Conservation (phyloP, 306 rosid genomes). For the Nissolia schottii region DNA sequence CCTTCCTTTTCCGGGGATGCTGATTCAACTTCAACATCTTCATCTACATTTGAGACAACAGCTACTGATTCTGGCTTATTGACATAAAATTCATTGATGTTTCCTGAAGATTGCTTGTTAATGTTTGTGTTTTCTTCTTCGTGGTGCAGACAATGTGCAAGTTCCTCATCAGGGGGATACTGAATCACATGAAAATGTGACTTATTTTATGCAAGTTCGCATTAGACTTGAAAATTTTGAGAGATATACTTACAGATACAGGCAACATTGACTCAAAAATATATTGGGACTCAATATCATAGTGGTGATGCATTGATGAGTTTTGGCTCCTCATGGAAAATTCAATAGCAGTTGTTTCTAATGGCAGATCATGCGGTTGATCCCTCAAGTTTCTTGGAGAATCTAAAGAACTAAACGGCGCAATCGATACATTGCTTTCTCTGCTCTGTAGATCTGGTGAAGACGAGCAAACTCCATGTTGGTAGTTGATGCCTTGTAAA, state of each 20-base stretch:
- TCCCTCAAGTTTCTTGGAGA: constrained; percentile 23
- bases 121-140: constrained; percentile 28
- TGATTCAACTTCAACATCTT: constrained; percentile 39
- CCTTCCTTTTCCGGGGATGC: constrained; percentile 30
- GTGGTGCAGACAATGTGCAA: constrained; percentile 17
- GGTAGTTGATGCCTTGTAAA: constrained; percentile 32
- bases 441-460: constrained; percentile 34
- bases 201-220: constrained; percentile 23
- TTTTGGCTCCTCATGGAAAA: constrained; percentile 38
- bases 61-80: constrained; percentile 26
- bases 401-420: constrained; percentile 27
- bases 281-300: constrained; percentile 28
- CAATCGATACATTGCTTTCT: constrained; percentile 16
- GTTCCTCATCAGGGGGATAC: constrained; percentile 38
- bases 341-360: constrained; percentile 31
- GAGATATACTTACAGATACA: constrained; percentile 52
- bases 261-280: constrained; percentile 18
- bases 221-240: background rate
- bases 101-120: constrained; percentile 21
- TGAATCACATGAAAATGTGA: constrained; percentile 32
- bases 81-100: constrained; percentile 18
- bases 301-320: constrained; percentile 26
- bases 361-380: constrained; percentile 25
- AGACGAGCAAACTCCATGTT: constrained; percentile 25
- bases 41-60: constrained; percentile 35